These are phyloP conservation scores for Pezicula radicicola DNA, from an alignment of 2,329 filamentous ascomycete species.

Conservation along the genomic window DNA sequence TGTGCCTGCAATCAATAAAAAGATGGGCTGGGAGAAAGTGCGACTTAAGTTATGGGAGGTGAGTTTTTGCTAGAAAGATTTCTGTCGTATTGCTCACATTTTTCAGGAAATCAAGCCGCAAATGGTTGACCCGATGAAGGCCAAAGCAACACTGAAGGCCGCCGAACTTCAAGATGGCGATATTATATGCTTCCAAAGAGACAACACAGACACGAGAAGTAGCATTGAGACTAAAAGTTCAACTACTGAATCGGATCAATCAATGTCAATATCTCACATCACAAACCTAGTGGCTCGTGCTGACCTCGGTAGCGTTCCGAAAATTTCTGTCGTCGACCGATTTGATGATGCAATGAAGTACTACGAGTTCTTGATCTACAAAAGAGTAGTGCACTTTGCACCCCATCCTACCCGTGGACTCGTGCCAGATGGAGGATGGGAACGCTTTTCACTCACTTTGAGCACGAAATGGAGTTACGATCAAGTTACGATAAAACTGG, in stretches of 20 bases:
- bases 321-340: constrained; percentile 36
- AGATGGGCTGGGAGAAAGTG: constrained; percentile 75
- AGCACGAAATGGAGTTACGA: constrained; percentile 92
- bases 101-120: constrained; percentile 85
- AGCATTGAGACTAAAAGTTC: constrained; percentile 28
- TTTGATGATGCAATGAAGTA: constrained; percentile 76
- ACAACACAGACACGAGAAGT: constrained; percentile 47
- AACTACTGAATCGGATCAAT: constrained; percentile 13
- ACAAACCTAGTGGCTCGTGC: constrained; percentile 5
- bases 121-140: constrained; percentile 95
- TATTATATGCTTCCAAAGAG: constrained; percentile 85
- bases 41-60: constrained; percentile 75
- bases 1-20: constrained; percentile 70
- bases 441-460: constrained; percentile 71
- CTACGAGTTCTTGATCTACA: constrained; percentile 91
- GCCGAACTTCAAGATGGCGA: constrained; percentile 97
- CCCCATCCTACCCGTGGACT: constrained; percentile 60
- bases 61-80: constrained; percentile 18
- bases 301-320: constrained; percentile 14
- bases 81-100: constrained; percentile 15
- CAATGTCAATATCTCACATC: constrained; percentile 12
- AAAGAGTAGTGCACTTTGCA: constrained; percentile 74
- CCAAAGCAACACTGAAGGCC: constrained; percentile 82
- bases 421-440: constrained; percentile 45
- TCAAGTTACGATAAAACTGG: constrained; percentile 79